Evolutionary conservation across 257 asterid species (phyloP).

Genomic region (Solanum chmielewskii): DNA sequence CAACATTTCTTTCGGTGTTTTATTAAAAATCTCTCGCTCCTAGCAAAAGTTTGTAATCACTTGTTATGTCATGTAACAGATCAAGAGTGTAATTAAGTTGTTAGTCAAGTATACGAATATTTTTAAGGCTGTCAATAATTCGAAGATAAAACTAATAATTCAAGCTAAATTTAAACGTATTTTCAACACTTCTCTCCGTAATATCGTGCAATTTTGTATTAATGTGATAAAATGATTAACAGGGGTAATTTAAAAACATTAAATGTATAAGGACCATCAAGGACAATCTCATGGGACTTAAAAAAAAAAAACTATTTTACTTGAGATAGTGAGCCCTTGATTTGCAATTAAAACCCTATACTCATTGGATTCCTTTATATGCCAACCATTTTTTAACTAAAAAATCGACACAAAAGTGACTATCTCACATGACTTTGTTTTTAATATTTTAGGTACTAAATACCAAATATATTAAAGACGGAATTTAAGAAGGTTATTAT

Average conservation of each 20-base stretch:
- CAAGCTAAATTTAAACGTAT: rapidly evolving
- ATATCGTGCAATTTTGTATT: background rate
- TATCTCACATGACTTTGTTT: background rate
- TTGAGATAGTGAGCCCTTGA: background rate
- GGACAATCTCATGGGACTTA: background rate
- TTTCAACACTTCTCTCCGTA: background rate
- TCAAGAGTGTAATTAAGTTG: background rate
- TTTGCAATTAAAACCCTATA: background rate
- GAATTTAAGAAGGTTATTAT: background rate
- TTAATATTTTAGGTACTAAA: background rate
- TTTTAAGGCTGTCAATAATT: no score
- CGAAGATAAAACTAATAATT: no score
- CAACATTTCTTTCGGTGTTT: background rate
- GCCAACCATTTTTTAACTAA: background rate
- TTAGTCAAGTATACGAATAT: background rate
- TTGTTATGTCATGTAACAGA: background rate
- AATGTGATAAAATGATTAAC: background rate
- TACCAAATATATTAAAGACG: background rate
- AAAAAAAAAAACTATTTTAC: background rate
- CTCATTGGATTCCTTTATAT: background rate
- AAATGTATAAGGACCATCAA: background rate
- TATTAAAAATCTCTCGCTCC: no score
- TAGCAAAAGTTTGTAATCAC: background rate
- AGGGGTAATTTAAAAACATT: background rate
- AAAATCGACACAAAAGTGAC: background rate